Base-by-base conservation (phyloP, 176 grass and related monocot species). In the Alloteropsis semialata region DNA sequence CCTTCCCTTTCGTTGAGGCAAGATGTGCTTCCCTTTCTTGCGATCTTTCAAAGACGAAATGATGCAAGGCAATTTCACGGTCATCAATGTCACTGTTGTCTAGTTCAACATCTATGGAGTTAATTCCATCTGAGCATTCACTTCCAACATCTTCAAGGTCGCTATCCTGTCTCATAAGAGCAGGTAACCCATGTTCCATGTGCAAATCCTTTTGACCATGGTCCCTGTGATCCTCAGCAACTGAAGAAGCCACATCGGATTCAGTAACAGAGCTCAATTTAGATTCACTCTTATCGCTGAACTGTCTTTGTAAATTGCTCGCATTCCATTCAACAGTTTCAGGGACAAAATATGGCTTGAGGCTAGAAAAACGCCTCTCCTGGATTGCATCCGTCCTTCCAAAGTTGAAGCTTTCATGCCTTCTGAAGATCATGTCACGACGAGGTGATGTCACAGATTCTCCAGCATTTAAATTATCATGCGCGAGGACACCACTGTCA, bases 321-420 rank as follows among this genome's bases (percentile, higher is more conserved):
- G 78, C 80, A 30, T 79, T 78, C 54, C 68, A 69, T 69, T 89
- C 82, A 50, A 88, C 77, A 60, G 81, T 83, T 66, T 90, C 89
- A 38, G 78, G 82, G 62, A 86, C 82, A 91, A 89, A 90, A 87
- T 84, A 90, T 65, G 93, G 87, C 69, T 85, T 92, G 11, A 96
- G 76, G 62, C 77, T 87, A 78, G 92, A 95, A 82, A 45, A 59
- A 49, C 15, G 34, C 57, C 43, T 87, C 46, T 91, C 91, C 51
- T 87, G 91, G 50, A 60, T 86, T 43, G 44, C 65, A 74, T 93
- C 87, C 27, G 72, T 81, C 21, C 79, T 69, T 44, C 89, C 86
- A 70, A 93, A 77, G 82, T 84, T 99, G 81, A 96, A 96, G 77
- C 89, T 99, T 22, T 94, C 97, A 25, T 94, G 81, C 80, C 89